Evolutionary conservation across 805 yeast species (phyloP), one percentile per base, ranked within the genome.

Genomic region (Cyberlindnera subsufficiens): DNA sequence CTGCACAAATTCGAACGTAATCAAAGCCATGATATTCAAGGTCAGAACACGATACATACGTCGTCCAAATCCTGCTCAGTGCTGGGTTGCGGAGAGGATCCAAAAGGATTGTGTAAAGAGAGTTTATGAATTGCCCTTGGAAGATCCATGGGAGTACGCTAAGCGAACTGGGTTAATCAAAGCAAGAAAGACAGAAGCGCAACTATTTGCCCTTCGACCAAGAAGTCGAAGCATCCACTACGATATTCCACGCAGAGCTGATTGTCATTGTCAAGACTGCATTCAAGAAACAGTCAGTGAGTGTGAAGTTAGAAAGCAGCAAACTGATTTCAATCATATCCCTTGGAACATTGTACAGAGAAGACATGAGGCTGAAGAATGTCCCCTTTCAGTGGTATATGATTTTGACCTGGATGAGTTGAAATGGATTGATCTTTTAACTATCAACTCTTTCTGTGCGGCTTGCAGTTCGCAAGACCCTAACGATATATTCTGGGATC

Each of bases 121-220:
- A 19, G 20, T 20, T 13, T n/a, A 17, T 29, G 32, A 36, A 8
- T 16, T 36, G 15, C 32, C 32, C 10, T 29, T 36, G 17, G 32
- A 36, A 11, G 39, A 36, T 16, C 25, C 39, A 29, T 36, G 39
- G 39, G 22, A 27, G 15, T 36, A 16, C 11, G 32, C 39, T 20
- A 36, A 16, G 11, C n/a, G 39, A 11, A 29, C 7, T 15, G 39
- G 32, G 6, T 36, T 36, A 18, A 14, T 36, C 22, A 14, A 27
- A n/a, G 13, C 16, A 9, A 19, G 10, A 11, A 30, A 15, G 30
- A 22, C 31, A 17, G 19, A 27, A 17, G 16, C 18, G 9, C 32
- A 13, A 11, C 13, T 16, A 11, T 15, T 34, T 8, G 14, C 20
- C 9, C 16, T 16, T 14, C 16, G 39, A 29, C 40, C 40, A 16